phyloP scores from a whole-genome alignment of 2,329 filamentous ascomycete genomes.

The Claviceps purpurea region DNA sequence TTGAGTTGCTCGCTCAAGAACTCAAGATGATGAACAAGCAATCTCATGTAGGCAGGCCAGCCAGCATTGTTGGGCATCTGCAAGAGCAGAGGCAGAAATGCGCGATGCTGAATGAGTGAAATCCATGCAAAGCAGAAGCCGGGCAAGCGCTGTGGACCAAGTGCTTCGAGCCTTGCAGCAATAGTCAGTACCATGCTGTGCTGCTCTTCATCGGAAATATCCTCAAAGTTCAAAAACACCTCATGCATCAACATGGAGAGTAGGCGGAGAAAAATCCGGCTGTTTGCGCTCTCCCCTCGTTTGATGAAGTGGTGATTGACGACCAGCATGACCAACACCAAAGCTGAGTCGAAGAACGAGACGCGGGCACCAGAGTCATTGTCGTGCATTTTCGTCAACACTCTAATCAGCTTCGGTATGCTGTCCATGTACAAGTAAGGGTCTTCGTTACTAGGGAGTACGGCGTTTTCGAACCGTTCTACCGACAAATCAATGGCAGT shows the following conservation, averaged over 20 bases:
- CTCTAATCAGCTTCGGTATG: conserved; percentile 64
- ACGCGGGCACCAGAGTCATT: conserved; percentile 52
- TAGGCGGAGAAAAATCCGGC: conserved; percentile 81
- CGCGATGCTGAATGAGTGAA: conserved; percentile 66
- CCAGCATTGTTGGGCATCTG: conserved; percentile 52
- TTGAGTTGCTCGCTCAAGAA: conserved; percentile 74
- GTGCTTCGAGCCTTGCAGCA: conserved; percentile 54
- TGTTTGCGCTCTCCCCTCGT: conserved; percentile 69
- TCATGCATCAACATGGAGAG: conserved; percentile 75
- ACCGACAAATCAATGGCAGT: conserved; percentile 70
- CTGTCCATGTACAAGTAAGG: conserved; percentile 58
- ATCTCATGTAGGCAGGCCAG: conserved; percentile 62
- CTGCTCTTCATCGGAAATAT: conserved; percentile 47
- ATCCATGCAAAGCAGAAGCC: conserved; percentile 81
- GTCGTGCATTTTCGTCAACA: conserved; percentile 60
- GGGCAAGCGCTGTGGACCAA: conserved; percentile 67
- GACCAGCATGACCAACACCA: conserved; percentile 67
- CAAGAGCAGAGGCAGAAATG: conserved; percentile 70
- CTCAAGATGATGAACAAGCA: conserved; percentile 58
- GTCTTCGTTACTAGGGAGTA: conserved; percentile 46
- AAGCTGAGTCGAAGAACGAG: conserved; percentile 61
- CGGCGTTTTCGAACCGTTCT: conserved; percentile 60
- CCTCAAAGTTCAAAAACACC: conserved; percentile 44
- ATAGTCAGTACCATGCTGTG: conserved; percentile 60
- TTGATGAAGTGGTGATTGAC: conserved; percentile 76